These are phyloP conservation scores for Chaetomium globosum DNA, from an alignment of 2,329 filamentous ascomycete genomes.

Conservation along the genomic window DNA sequence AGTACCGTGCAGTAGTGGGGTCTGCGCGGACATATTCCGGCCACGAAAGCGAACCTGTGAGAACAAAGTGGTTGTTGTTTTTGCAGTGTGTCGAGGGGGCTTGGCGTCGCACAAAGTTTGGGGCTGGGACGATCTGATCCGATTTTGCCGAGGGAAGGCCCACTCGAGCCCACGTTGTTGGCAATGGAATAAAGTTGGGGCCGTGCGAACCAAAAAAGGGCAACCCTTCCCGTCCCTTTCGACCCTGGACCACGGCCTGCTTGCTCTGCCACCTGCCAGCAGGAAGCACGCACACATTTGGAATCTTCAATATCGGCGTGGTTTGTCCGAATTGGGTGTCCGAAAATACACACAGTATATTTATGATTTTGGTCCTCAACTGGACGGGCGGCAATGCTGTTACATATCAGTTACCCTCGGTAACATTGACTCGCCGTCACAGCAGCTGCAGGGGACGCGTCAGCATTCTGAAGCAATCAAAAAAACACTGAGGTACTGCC, in stretches of 20 bases:
- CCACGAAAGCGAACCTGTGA: background rate
- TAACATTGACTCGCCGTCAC: background rate
- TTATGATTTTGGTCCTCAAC: background rate
- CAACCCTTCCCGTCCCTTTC: background rate
- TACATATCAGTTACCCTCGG: background rate
- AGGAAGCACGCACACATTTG: background rate
- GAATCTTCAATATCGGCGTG: background rate
- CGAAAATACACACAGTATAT: background rate
- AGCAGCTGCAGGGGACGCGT: constrained; percentile 15
- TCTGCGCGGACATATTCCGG: background rate
- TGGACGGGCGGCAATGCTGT: background rate
- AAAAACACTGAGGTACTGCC: background rate
- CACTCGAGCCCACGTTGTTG: constrained; percentile 11
- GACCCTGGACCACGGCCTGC: background rate
- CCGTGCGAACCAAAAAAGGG: constrained; percentile 2
- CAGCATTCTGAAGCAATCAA: constrained; percentile 5
- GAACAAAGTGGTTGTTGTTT: background rate
- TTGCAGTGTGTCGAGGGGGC: background rate
- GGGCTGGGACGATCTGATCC: constrained; percentile 32
- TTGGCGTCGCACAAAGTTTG: constrained; percentile 32
- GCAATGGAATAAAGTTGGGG: constrained; percentile 15
- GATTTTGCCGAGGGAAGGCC: constrained; percentile 30
- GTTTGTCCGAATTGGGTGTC: background rate
- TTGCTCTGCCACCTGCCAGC: background rate
- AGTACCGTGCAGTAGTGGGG: background rate